Percentiles rank a stretch among this genome's conserved stretches.
These are phyloP conservation scores for Trichoderma arundinaceum DNA, from an alignment of 2,329 filamentous ascomycete genomes.

Conservation along the genomic window DNA sequence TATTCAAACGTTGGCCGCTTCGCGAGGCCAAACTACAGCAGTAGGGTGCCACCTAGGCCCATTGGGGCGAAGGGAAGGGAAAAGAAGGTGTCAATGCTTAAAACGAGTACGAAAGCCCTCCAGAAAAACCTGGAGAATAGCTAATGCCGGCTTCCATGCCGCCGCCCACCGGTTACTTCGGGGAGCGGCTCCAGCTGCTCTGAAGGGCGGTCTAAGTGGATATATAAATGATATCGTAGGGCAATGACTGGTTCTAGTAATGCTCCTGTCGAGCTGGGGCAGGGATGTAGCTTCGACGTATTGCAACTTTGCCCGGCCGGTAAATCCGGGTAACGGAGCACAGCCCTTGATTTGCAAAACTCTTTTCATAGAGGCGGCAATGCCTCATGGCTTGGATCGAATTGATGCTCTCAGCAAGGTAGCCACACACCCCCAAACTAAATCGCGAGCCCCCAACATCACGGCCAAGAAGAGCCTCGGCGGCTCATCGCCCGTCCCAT, in stretches of 20 bases:
- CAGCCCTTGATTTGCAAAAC: too few species aligned
- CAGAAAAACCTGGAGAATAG: slow-evolving; percentile 14
- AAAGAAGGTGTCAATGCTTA: background rate
- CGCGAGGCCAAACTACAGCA: background rate
- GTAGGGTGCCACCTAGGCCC: too few species aligned
- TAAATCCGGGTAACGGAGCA: too few species aligned
- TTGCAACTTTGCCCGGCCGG: too few species aligned
- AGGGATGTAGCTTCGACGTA: background rate
- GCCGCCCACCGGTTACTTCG: slow-evolving; percentile 14
- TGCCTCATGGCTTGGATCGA: too few species aligned
- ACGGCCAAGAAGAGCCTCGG: background rate
- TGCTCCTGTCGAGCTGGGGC: background rate
- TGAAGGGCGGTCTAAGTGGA: slow-evolving; percentile 16
- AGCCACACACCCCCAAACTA: background rate
- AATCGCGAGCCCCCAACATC: background rate
- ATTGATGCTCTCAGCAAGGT: background rate
- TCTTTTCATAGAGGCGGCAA: too few species aligned
- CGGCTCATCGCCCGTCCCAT: slow-evolving; percentile 4
- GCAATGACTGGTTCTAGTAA: slow-evolving; percentile 5
- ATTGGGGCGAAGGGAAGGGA: background rate
- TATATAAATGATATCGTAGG: background rate
- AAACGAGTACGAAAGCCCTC: background rate
- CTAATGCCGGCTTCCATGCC: slow-evolving; percentile 12
- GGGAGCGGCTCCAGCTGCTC: background rate
- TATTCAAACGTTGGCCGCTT: background rate